Base-by-base conservation (phyloP, 2,329 filamentous ascomycete species). In the Chalara sp. region DNA sequence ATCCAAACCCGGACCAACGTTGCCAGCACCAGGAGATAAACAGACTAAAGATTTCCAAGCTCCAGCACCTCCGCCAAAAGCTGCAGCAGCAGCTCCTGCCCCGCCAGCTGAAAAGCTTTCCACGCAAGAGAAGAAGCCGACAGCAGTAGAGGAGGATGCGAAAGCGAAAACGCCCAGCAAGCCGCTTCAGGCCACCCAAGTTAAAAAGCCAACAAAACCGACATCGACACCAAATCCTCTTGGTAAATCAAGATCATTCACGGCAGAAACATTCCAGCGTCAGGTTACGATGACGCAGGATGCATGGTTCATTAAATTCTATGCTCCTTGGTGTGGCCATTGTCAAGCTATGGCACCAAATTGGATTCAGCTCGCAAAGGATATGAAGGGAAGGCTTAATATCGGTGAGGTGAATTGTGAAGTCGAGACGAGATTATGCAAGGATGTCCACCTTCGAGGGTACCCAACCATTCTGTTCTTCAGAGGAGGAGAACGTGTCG, bases 251-350 rank as follows among this genome's bases (percentile, higher is more conserved):
- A 75, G 89, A 33, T 70, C 83, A 6, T 76, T 99, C 48, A 90
- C 83, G 2, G 84, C 87, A 0, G 90, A 96, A 65, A 88, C 76
- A 56, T 99, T 99, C 72, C 86, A 95, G 66, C 83, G 80, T 52
- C 74, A 86, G 37, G 91, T 99, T 44, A 95, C 89, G 3, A 87
- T 84, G 66, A 90, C 89, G 0, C 82, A 87, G 56, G 90, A 97
- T 56, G 86, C 91, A 5, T 99, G 93, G 93, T 96, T 99, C 65
- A 83, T 99, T 76, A 99, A 99, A 70, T 97, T 99, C 67, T 97
- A 96, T 67, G 91, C 89, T 13, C 95, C 93, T 5, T 97, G 92
- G 93, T 99, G 93, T 68, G 83, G 84, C 60, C 93, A 99, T 70
- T 99, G 95, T 69, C 88, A 96, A 70, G 88, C 88, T 37, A 83